Evolutionary conservation across 257 asterid genomes (phyloP).

Genomic region (Capsicum baccatum): DNA sequence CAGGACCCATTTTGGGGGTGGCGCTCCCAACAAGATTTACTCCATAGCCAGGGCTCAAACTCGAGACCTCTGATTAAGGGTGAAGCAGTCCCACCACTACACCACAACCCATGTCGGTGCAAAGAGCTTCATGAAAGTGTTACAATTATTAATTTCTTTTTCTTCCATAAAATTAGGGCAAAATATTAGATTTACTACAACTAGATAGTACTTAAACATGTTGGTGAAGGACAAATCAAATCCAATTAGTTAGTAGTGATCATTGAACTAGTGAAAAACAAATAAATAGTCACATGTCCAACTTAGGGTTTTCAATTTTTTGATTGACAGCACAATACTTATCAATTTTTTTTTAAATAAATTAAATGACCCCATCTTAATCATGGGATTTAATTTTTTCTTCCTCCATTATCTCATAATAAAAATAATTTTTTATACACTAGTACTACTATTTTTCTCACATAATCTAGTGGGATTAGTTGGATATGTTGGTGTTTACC

Average conservation of each 20-base stretch:
- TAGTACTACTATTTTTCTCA: background rate
- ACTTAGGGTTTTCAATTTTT: slow-evolving; percentile 7
- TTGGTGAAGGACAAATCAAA: slow-evolving; percentile 32
- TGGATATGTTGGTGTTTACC: slow-evolving; percentile 21
- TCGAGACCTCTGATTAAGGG: too few relatives aligned
- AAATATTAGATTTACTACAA: background rate
- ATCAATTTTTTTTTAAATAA: background rate
- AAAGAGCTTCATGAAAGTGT: too few relatives aligned
- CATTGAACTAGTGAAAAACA: slow-evolving; percentile 23
- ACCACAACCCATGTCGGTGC: too few relatives aligned
- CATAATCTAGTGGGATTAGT: slow-evolving; percentile 15
- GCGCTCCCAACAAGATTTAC: too few relatives aligned
- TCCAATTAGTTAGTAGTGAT: slow-evolving; percentile 33
- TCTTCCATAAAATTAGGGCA: background rate
- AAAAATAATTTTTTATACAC: background rate
- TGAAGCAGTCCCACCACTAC: too few relatives aligned
- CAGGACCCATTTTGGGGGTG: too few relatives aligned
- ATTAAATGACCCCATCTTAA: background rate
- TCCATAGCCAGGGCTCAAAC: too few relatives aligned
- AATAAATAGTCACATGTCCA: slow-evolving; percentile 14
- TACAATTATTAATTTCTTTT: too few relatives aligned
- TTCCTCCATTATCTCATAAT: background rate
- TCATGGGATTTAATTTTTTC: background rate
- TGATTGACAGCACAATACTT: slow-evolving; percentile 20
- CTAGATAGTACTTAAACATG: background rate